Base-by-base conservation (phyloP, 129 eudicot genomes). In the Chrysanthemum lavandulifolium region DNA sequence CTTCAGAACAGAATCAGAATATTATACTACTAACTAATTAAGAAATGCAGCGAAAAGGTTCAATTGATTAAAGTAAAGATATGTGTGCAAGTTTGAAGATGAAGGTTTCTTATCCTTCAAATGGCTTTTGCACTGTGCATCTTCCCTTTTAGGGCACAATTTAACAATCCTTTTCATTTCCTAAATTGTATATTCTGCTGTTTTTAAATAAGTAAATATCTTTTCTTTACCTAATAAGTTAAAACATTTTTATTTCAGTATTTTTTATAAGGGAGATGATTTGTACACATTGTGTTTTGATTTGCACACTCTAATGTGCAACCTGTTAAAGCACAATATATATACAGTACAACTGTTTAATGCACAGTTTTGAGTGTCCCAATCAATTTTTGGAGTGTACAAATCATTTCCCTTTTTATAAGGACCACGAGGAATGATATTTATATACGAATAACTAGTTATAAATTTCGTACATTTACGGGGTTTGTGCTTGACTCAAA, bases 131-230 rank as follows among this genome's bases (percentile, higher is more conserved):
- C 33, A 62, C 69, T 60, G 77, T 61, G 47, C 57, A 73, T 73
- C 77, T 61, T 61, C 61, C 31, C 6, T 73, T 73, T 61, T 61
- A 72, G 76, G 76, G 76, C 76, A 72, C 76, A 72, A 72, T 36
- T 53, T 53, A 53, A 53, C 8, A 53, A 14, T 53, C 61, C 68
- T 49, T 40, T 48, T 58, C 47, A 45, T 59, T 3, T 67, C 49
- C 33, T 13, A 53, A 53, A 14, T 3, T 53, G 58, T 13, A 53
- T 13, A 16, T 53, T 14, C 58, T 4, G 58, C 18, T 53, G 8
- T 53, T 53, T 14, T 53, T 4, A 53, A 53, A 53, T 53, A 16
- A 14, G 47, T 40, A 40, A 40, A 40, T 40, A 40, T 13, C 8
- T 53, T 53, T n/a, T 4, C 18, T 14, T 53, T 53, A 53, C 18